These are phyloP conservation scores for Jasminum sambac DNA, from an alignment of 257 asterid species.

Conservation along the genomic window DNA sequence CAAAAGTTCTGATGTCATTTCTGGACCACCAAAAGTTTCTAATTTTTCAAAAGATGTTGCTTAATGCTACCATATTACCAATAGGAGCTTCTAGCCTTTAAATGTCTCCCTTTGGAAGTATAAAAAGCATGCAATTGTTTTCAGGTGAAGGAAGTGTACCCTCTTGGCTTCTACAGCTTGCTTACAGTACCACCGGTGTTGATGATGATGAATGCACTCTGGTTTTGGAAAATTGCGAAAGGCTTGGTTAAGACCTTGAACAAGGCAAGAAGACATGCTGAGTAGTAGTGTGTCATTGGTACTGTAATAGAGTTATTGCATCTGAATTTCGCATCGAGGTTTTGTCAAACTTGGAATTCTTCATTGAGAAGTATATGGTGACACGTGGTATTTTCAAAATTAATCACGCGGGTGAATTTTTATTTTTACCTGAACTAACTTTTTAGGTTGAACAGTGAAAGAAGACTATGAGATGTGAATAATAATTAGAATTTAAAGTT, in stretches of 20 bases:
- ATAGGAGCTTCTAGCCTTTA: neutral
- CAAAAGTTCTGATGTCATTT: neutral
- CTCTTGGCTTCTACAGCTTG: conserved; percentile 75
- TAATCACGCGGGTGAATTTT: too few species aligned
- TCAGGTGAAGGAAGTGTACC: conserved; percentile 64
- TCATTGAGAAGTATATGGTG: neutral
- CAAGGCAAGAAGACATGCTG: conserved; percentile 51
- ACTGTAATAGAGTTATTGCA: neutral
- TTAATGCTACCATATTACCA: neutral
- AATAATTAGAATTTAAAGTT: too few species aligned
- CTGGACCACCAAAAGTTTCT: neutral
- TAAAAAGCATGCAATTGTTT: too few species aligned
- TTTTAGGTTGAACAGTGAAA: too few species aligned
- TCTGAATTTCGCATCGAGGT: neutral
- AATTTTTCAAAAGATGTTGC: neutral
- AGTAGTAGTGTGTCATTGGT: conserved; percentile 25
- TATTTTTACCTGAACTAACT: too few species aligned
- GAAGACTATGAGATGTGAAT: too few species aligned
- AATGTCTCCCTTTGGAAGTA: neutral
- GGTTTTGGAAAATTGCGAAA: conserved; percentile 84
- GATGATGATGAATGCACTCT: conserved; percentile 60
- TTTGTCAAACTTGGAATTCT: neutral
- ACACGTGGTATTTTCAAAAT: too few species aligned
- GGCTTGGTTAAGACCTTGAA: conserved; percentile 79
- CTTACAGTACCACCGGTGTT: conserved; percentile 61